phyloP scores from a whole-genome alignment of 305 asterid species.

The Withania somnifera region DNA sequence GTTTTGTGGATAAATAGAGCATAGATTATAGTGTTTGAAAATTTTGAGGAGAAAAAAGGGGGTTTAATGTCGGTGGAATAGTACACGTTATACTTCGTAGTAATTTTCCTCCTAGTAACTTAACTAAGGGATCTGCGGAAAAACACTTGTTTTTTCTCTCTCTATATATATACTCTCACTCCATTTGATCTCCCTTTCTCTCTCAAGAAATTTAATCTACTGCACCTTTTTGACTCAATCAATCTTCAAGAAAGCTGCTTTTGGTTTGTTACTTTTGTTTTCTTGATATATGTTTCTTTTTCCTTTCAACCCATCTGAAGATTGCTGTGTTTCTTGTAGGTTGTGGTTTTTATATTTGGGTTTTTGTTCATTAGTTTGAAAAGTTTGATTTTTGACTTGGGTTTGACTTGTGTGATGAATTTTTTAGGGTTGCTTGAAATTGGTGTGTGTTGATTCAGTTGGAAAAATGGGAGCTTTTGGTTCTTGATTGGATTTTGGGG shows the following conservation, averaged over 20 bases:
- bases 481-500: constrained; percentile 6
- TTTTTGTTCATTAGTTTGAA: background rate
- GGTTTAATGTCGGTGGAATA: constrained; percentile 27
- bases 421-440: constrained; percentile 6
- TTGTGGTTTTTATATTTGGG: background rate
- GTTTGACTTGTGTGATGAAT: constrained; percentile 7
- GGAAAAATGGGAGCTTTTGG: constrained; percentile 9
- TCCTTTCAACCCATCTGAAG: background rate
- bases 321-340: background rate
- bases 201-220: background rate
- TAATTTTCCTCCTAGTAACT: background rate
- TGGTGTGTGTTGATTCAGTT: constrained; percentile 9
- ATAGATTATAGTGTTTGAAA: constrained; percentile 6
- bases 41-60: background rate
- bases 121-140: constrained; percentile 5
- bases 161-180: background rate
- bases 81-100: background rate
- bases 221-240: background rate
- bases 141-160: background rate
- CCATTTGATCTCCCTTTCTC: background rate
- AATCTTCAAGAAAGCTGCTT: background rate
- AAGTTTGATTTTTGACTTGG: constrained; percentile 11
- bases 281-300: background rate
- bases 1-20: constrained; percentile 2
- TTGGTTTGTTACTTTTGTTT: background rate